These are phyloP conservation scores for Leptographium procerum DNA, from an alignment of 2,329 filamentous ascomycete genomes.

Conservation along the genomic window DNA sequence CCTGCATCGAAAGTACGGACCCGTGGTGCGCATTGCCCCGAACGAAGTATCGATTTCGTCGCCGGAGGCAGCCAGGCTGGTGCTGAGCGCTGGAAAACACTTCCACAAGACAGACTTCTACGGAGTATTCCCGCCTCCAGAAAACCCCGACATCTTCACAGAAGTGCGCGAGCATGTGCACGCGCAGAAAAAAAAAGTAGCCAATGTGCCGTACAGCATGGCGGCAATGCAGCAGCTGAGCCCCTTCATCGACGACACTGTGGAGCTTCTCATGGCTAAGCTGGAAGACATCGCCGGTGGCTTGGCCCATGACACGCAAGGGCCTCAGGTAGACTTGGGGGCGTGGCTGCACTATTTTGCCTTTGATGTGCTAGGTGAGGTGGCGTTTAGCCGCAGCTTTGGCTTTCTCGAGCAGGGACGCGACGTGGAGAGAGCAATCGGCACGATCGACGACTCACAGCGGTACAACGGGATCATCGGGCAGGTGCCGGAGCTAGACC, in stretches of 20 bases:
- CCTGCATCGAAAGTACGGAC: conserved; percentile 33
- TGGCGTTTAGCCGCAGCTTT: conserved; percentile 39
- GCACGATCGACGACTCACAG: conserved; percentile 39
- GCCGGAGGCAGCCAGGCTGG: conserved; percentile 30
- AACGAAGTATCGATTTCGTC: conserved; percentile 35
- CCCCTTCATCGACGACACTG: conserved; percentile 39
- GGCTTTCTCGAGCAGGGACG: conserved; percentile 38
- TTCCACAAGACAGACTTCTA: conserved; percentile 44
- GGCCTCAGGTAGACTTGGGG: conserved; percentile 31
- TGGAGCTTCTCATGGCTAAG: conserved; percentile 31
- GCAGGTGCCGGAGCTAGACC: conserved; percentile 38
- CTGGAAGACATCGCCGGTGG: conserved; percentile 26
- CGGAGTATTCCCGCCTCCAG: conserved; percentile 41
- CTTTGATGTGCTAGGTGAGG: conserved; percentile 40
- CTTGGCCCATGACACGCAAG: conserved; percentile 7
- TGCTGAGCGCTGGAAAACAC: conserved; percentile 37
- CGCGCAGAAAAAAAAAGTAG: conserved; percentile 41
- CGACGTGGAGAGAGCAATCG: conserved; percentile 40
- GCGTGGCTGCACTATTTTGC: conserved; percentile 33
- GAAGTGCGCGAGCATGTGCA: conserved; percentile 43
- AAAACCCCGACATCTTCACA: conserved; percentile 48
- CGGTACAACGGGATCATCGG: conserved; percentile 41
- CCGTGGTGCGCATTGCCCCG: conserved; percentile 36
- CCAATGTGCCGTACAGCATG: conserved; percentile 41
- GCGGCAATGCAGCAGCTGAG: conserved; percentile 39